phyloP scores from a whole-genome alignment of 257 asterid species.

The Solanum ossicruentum region DNA sequence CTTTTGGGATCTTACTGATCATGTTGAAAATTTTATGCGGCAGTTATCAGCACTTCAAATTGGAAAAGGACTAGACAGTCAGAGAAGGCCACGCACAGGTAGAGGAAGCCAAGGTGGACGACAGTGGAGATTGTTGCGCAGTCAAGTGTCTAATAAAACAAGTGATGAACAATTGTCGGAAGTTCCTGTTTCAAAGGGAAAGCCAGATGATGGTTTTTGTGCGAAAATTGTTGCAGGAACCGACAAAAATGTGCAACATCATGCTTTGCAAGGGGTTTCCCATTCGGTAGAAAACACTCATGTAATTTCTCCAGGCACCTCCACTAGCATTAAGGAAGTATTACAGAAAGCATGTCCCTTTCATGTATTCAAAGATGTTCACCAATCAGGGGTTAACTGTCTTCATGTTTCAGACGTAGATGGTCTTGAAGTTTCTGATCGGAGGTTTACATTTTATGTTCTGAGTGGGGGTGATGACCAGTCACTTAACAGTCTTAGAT shows the following conservation, averaged over 20 bases:
- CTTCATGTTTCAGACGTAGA: constrained; percentile 43
- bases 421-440: constrained; percentile 21
- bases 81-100: constrained; percentile 87
- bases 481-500: constrained; percentile 55
- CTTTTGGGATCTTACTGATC: constrained; percentile 78
- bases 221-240: constrained; percentile 6
- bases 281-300: constrained; percentile 7
- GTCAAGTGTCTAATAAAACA: constrained; percentile 27
- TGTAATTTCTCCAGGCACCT: neutral
- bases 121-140: constrained; percentile 48
- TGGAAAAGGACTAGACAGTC: constrained; percentile 46
- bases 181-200: constrained; percentile 9
- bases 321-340: neutral
- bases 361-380: constrained; percentile 46
- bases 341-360: constrained; percentile 25
- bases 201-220: constrained; percentile 9
- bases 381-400: constrained; percentile 95
- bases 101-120: constrained; percentile 99
- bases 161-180: constrained; percentile 1
- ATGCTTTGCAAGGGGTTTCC: constrained; percentile 9
- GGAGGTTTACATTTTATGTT: constrained; percentile 29
- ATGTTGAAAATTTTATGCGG: constrained; percentile 61
- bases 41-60: constrained; percentile 37
- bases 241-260: constrained; percentile 17
- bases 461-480: constrained; percentile 98